Evolutionary conservation across 805 yeast genomes (phyloP), one percentile per base, ranked within the genome.

Genomic region (Pichia nakasei): DNA sequence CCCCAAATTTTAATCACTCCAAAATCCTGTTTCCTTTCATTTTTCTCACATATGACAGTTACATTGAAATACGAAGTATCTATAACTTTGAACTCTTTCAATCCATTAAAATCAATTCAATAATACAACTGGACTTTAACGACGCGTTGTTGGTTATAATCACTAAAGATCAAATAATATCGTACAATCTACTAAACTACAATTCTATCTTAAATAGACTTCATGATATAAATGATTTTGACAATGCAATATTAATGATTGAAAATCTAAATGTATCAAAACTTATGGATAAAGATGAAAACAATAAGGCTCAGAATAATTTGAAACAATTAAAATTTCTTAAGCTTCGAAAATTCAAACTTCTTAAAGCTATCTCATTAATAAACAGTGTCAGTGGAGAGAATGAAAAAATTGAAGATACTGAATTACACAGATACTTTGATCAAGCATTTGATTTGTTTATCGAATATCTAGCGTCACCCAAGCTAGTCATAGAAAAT

Each of bases 381-480:
- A 55, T 2, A 3, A 13, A 8, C 7, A 4, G 21, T 13, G 32
- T n/a, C n/a, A n/a, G n/a, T n/a, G n/a, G n/a, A n/a, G n/a, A n/a
- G n/a, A n/a, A n/a, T n/a, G n/a, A n/a, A n/a, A n/a, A n/a, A n/a
- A n/a, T n/a, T n/a, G n/a, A n/a, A n/a, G n/a, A n/a, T n/a, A n/a
- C n/a, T n/a, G n/a, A n/a, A n/a, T n/a, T 40, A 9, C 26, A 19
- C 15, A 47, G 52, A 4, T 50, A 63, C 4, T 65, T 61, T 37
- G 58, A 58, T 5, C 47, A 57, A 9, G 68, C 80, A 1, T 61
- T 76, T 59, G 51, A 57, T 41, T 32, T 69, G 17, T 78, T 80
- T 42, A 69, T 70, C 5, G 72, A 72, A 22, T 77, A 67, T 42
- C 62, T 79, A 54, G 84, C 86, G 0, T 73, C 82, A 1, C 87